Percentiles rank a stretch among this genome's conserved stretches.
These are phyloP conservation scores for Cystofilobasidium capitatum DNA, from an alignment of 768 basidiomycete species.

Conservation along the genomic window DNA sequence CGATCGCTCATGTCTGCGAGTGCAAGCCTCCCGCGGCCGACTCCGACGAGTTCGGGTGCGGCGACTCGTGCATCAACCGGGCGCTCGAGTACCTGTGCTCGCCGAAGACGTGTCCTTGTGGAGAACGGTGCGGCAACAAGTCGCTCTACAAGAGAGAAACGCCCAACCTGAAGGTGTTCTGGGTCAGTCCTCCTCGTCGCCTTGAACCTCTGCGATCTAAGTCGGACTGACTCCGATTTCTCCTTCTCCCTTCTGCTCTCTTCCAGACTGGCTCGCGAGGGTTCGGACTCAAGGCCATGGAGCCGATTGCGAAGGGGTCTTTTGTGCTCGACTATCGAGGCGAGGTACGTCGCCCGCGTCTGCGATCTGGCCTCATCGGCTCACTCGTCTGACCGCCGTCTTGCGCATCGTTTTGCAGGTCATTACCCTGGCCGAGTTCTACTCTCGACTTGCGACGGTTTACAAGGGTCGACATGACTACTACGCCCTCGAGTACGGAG, in stretches of 20 bases:
- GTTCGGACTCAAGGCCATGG: constrained; percentile 37
- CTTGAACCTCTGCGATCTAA: not conserved
- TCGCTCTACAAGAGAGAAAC: constrained; percentile 33
- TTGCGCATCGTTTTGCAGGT: constrained; percentile 24
- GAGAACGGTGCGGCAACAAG: constrained; percentile 33
- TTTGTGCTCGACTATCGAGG: constrained; percentile 42
- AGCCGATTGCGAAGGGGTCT: constrained; percentile 36
- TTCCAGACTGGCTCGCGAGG: constrained; percentile 39
- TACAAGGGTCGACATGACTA: constrained; percentile 37
- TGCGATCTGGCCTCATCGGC: not conserved
- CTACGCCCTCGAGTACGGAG: constrained; percentile 42
- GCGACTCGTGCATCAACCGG: constrained; percentile 40
- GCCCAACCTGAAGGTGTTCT: constrained; percentile 35
- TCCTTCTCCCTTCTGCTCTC: not conserved
- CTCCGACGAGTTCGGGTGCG: constrained; percentile 31
- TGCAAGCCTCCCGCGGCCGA: not conserved
- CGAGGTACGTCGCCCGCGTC: constrained; percentile 30
- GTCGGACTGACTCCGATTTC: too few species aligned
- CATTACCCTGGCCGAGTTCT: constrained; percentile 38
- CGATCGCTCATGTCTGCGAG: not conserved
- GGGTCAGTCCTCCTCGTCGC: constrained; percentile 30
- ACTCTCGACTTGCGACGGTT: constrained; percentile 33
- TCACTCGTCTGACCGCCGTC: not conserved
- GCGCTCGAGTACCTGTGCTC: constrained; percentile 41
- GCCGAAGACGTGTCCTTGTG: constrained; percentile 37